Evolutionary conservation across 306 rosid genomes (phyloP), one percentile per base, ranked within the genome.

Genomic region (Aeschynomene evenia): DNA sequence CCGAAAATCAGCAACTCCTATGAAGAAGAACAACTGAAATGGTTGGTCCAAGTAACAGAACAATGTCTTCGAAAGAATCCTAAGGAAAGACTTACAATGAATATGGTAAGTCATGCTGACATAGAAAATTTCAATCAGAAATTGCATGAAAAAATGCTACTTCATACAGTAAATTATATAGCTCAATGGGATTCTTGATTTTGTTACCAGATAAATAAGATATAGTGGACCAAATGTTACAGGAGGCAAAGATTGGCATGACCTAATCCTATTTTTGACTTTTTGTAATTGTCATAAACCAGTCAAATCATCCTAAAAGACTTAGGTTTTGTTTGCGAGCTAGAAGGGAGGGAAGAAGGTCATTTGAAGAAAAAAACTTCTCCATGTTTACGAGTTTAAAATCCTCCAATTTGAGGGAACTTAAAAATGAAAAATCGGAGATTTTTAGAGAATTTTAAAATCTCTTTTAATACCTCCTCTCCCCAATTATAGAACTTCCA

Each of bases 51-150:
- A 71, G 81, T 79, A 40, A 75, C 78, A 39, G 84, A 79, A 51
- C 6, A 75, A 60, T 83, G 87, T 63, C 81, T 83, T 66, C 71
- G 58, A 75, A 83, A 71, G 87, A 79, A 83, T 68, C 77, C 79
- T 9, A 75, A 67, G 26, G 72, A 75, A 10, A 75, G 84, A 58
- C 19, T 23, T 15, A 15, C 84, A 13, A 75, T 83, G 84, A 79
- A 83, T 68, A 66, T 75, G 87, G 82, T 83, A 76, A 83, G 83
- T 51, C 48, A 29, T 16, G 8, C 63, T 73, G 56, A 65, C 48
- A 45, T n/a, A 19, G 23, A 21, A 28, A 28, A 20, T 26, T 70
- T 65, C 68, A 46, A 62, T 26, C 57, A 34, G 5, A 53, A 67
- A 54, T 37, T 58, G 9, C 51, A 31, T 66, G 37, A 13, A 23